Conservation (phyloP, 352 stramenopile species). For the Phytopythium kandeliae region DNA sequence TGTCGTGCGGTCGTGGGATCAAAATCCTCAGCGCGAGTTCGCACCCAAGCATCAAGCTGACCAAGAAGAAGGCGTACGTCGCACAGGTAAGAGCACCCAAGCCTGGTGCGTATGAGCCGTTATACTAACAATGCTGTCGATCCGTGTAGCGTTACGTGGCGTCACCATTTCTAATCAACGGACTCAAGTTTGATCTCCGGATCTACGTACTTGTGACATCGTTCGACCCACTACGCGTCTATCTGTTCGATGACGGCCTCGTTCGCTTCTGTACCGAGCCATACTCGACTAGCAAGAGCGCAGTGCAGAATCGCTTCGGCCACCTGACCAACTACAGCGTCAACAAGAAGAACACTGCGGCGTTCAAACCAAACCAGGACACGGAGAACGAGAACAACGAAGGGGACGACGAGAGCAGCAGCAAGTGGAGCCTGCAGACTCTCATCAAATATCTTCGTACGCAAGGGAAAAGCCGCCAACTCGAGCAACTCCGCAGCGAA, state of each 20-base stretch:
- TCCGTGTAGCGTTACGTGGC: conserved; percentile 67
- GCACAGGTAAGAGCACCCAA: conserved; percentile 30
- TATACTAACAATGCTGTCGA: too few relatives aligned
- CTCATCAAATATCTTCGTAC: conserved; percentile 42
- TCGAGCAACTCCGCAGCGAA: conserved; percentile 25
- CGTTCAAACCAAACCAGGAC: conserved; percentile 71
- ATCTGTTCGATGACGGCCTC: conserved; percentile 83
- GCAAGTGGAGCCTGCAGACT: conserved; percentile 80
- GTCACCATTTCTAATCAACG: conserved; percentile 83
- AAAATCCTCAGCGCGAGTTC: conserved; percentile 52
- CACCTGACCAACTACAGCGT: conserved; percentile 93
- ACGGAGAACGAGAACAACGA: conserved; percentile 22
- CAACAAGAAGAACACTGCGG: conserved; percentile 84
- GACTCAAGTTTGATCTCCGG: conserved; percentile 89
- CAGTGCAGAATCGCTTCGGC: conserved; percentile 75
- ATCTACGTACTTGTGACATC: conserved; percentile 89
- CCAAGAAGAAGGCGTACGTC: conserved; percentile 71
- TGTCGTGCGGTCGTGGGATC: conserved; percentile 74
- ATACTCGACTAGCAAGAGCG: conserved; percentile 56
- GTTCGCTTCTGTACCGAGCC: conserved; percentile 85
- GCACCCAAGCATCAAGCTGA: conserved; percentile 36
- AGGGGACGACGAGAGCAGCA: conserved; percentile 28
- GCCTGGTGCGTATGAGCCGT: too few relatives aligned
- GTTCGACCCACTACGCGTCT: conserved; percentile 80
- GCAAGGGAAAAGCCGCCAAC: conserved; percentile 29